Conservation (phyloP, 2,329 filamentous ascomycete genomes). For the Hortaea sp. region DNA sequence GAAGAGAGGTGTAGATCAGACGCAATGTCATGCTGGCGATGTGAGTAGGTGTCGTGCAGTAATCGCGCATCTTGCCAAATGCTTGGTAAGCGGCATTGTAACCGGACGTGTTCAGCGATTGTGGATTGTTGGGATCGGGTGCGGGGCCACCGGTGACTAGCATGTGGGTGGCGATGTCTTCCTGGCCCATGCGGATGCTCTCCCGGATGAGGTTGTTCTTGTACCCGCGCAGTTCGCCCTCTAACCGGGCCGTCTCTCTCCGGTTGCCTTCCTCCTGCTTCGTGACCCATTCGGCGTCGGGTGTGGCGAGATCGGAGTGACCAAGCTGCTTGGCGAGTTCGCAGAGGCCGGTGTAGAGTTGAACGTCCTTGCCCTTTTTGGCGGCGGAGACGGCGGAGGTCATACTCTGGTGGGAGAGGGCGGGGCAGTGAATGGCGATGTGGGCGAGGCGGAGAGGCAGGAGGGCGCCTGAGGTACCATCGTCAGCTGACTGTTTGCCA, state of each 20-base stretch:
- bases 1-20: constrained; percentile 63
- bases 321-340: constrained; percentile 58
- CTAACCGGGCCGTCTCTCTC: constrained; percentile 63
- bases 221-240: constrained; percentile 79
- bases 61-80: constrained; percentile 80
- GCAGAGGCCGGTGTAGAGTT: constrained; percentile 59
- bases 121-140: constrained; percentile 14
- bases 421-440: constrained; percentile 68
- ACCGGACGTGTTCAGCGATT: constrained; percentile 31
- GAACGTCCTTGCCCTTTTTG: constrained; percentile 63
- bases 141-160: constrained; percentile 57
- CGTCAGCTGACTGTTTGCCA: background rate
- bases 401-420: constrained; percentile 69
- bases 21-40: constrained; percentile 74
- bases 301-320: constrained; percentile 54
- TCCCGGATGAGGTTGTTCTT: constrained; percentile 97
- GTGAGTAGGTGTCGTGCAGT: constrained; percentile 74
- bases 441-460: constrained; percentile 70
- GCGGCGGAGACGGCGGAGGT: constrained; percentile 67
- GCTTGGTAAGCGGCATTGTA: constrained; percentile 63
- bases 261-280: constrained; percentile 56
- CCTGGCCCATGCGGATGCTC: constrained; percentile 85
- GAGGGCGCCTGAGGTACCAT: constrained; percentile 53
- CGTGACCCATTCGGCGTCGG: constrained; percentile 68
- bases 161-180: constrained; percentile 78